Base-by-base conservation (phyloP, 2,329 filamentous ascomycete species). In the Monosporascus sp. region DNA sequence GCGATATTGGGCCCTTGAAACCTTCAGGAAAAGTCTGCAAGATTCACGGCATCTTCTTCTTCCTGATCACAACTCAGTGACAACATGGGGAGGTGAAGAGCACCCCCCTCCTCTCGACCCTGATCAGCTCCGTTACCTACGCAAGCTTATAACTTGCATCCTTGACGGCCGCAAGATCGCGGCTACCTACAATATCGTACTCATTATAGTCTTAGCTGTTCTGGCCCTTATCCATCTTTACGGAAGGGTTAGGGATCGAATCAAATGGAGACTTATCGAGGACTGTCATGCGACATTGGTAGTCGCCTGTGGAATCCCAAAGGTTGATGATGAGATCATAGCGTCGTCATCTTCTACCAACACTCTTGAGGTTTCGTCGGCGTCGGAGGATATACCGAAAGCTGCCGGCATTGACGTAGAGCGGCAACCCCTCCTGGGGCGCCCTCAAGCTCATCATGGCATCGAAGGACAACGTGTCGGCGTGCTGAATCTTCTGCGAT, bases 291-390 rank as follows among this genome's bases (percentile, higher is more conserved):
- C 17, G 22, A 45, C n/a, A 31, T 22, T 31, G 45, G 31, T 41
- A 38, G 37, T 17, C 24, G 45, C 46, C 43, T 16, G 26, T 56
- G 56, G 17, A 11, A 50, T 14, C 36, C 50, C 37, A 55, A 54
- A 27, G 48, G 57, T 45, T 50, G 51, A 57, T 34, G 52, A 50
- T 14, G 51, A 45, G 19, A 59, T 50, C 9, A 54, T 56, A 26
- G 51, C 55, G 6, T 68, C 61, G 1, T 70, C 68, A 1, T 71
- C 70, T 11, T 71, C 68, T 4, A 71, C 69, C 53, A 72, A 66
- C 52, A 69, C 67, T 4, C 43, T 69, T 7, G 56, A 63, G 17
- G 67, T 64, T 4, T 61, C 57, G 0, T 45, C 59, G 16, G 65
- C 65, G 7, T 68, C 66, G 2, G 56, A 59, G 8, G 47, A 51